Evolutionary conservation across 495 filamentous ascomycete species (phyloP).

Genomic region (Tricharina praecox): DNA sequence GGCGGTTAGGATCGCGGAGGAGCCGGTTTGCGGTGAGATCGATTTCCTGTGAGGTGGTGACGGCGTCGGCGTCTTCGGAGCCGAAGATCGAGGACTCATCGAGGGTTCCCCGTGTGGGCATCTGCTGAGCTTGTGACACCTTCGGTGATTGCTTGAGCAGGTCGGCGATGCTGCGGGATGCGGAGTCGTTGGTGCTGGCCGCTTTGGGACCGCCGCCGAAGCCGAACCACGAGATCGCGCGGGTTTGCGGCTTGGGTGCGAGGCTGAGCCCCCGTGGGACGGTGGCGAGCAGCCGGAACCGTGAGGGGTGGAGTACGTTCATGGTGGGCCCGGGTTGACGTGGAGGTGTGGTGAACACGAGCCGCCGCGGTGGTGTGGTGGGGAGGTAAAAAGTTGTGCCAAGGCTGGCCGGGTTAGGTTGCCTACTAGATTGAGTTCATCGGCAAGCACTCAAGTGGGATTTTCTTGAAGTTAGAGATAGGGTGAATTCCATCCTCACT

Average conservation of each 20-base stretch:
- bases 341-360: too few relatives aligned
- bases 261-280: background rate
- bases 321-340: conserved; percentile 4
- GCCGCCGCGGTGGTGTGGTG: too few relatives aligned
- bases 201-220: background rate
- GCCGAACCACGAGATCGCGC: conserved; percentile 13
- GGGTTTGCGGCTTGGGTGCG: conserved; percentile 6
- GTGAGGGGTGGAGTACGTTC: background rate
- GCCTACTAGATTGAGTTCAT: too few relatives aligned
- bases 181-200: background rate
- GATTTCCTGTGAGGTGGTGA: background rate
- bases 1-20: conserved; percentile 17
- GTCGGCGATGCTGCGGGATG: background rate
- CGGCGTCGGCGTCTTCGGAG: conserved; percentile 28
- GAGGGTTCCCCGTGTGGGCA: conserved; percentile 13
- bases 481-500: too few relatives aligned
- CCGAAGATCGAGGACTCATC: conserved; percentile 43
- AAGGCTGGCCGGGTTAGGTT: too few relatives aligned
- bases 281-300: conserved; percentile 3
- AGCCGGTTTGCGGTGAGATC: conserved; percentile 2
- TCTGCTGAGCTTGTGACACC: background rate
- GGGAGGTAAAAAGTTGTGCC: too few relatives aligned
- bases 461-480: too few relatives aligned
- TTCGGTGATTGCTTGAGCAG: conserved; percentile 11
- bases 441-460: too few relatives aligned